Conservation (phyloP, 441 rosid genomes). For the Biscutella laevigata region DNA sequence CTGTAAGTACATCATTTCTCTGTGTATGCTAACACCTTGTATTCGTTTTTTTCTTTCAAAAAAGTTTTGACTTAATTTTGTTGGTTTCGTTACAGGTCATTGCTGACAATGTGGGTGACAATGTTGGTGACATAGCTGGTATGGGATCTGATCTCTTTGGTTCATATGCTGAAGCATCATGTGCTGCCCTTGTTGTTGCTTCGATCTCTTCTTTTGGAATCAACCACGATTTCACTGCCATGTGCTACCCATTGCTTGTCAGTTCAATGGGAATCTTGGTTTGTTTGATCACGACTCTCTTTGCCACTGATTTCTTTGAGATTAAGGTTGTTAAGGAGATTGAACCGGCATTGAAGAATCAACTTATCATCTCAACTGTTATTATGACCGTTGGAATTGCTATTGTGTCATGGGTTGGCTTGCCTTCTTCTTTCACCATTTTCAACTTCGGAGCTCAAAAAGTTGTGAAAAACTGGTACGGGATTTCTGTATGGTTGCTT, state of each 20-base stretch:
- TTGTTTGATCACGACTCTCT: constrained; percentile 73
- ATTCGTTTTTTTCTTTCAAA: not conserved
- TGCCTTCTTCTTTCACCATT: constrained; percentile 80
- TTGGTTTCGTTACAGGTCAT: constrained; percentile 41
- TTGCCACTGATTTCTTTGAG: constrained; percentile 81
- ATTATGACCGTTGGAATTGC: constrained; percentile 76
- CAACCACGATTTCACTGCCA: constrained; percentile 68
- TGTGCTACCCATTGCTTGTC: constrained; percentile 70
- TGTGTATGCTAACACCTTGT: not conserved
- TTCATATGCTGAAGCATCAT: constrained; percentile 85
- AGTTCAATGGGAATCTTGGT: constrained; percentile 82
- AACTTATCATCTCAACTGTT: constrained; percentile 73
- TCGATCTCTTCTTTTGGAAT: constrained; percentile 90
- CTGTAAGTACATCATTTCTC: constrained; percentile 38
- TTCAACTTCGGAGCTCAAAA: constrained; percentile 79
- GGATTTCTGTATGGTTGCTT: not conserved
- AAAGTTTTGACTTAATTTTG: not conserved
- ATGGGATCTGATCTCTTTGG: constrained; percentile 99
- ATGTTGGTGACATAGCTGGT: constrained; percentile 96
- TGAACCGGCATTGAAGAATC: constrained; percentile 75
- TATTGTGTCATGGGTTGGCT: constrained; percentile 61
- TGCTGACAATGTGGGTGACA: constrained; percentile 96
- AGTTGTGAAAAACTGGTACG: constrained; percentile 76
- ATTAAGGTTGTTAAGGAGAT: constrained; percentile 75
- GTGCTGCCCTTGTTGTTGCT: constrained; percentile 84